A percentile compares a stretch with the other conserved stretches of the same genome.
Evolutionary conservation across 208 protist genomes (phyloP).

Genomic region (Wallacemonas sp.): DNA sequence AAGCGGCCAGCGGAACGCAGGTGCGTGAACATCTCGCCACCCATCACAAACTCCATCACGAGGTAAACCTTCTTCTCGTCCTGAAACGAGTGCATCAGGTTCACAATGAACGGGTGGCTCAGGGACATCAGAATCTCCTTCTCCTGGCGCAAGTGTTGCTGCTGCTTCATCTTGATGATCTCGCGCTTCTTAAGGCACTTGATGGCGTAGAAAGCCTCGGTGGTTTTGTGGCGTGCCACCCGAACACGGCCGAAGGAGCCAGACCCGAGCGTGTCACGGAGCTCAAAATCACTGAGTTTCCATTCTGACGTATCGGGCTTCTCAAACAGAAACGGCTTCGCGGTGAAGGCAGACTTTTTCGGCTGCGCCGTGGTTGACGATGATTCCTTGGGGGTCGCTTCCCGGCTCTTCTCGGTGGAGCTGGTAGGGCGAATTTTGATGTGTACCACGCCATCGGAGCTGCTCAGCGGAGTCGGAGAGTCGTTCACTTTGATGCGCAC

Average conservation of each 20-base stretch:
- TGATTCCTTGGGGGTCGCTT: constrained; percentile 8
- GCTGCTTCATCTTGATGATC: constrained; percentile 88
- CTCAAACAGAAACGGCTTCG: constrained; percentile 30
- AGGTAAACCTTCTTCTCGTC: constrained; percentile 92
- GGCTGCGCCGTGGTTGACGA: constrained; percentile 18
- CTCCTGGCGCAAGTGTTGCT: constrained; percentile 89
- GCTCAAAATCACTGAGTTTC: constrained; percentile 85
- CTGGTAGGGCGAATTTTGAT: constrained; percentile 1
- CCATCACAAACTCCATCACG: constrained; percentile 93
- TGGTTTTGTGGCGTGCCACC: constrained; percentile 79
- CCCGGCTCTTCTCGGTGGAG: background rate
- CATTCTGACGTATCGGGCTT: constrained; percentile 77
- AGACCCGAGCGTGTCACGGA: constrained; percentile 87
- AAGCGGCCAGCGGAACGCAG: constrained; percentile 83
- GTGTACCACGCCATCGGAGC: background rate
- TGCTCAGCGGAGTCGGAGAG: background rate
- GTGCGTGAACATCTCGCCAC: constrained; percentile 91
- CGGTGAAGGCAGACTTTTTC: constrained; percentile 26
- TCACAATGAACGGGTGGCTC: constrained; percentile 94
- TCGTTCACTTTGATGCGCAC: constrained; percentile 11
- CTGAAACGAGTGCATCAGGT: constrained; percentile 95
- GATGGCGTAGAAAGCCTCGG: constrained; percentile 87
- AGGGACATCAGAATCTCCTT: constrained; percentile 89
- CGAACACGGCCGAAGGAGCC: constrained; percentile 94
- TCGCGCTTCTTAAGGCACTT: constrained; percentile 91